phyloP scores from a whole-genome alignment of 495 filamentous ascomycete species.

The Penicillium manginii region DNA sequence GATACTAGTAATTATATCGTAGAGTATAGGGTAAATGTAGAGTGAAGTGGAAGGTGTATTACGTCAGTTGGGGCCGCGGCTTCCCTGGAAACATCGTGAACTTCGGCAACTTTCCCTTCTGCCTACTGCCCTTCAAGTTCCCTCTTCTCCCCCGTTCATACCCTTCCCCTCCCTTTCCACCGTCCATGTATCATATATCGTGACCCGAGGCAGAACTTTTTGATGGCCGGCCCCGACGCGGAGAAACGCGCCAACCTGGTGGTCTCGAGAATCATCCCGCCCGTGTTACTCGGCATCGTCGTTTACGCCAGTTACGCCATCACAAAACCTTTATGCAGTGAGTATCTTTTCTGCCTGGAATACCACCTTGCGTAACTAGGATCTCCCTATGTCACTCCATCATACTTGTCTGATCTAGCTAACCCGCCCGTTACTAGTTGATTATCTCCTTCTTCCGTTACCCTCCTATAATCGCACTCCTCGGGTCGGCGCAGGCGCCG shows the following conservation, averaged over 20 bases:
- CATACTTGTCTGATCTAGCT: conserved; percentile 10
- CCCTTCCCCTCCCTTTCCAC: not conserved
- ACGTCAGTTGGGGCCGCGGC: not conserved
- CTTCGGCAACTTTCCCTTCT: not conserved
- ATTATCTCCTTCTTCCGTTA: conserved; percentile 62
- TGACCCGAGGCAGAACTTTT: conserved; percentile 14
- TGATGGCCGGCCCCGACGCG: conserved; percentile 23
- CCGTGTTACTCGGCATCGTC: conserved; percentile 59
- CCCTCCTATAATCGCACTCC: conserved; percentile 41
- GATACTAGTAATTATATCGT: no score
- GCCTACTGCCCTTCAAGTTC: not conserved
- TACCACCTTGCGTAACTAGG: not conserved
- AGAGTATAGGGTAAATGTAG: no score
- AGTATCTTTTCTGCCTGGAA: conserved; percentile 21
- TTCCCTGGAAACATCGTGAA: not conserved
- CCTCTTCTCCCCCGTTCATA: not conserved
- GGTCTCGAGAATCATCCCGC: conserved; percentile 60
- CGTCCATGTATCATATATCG: conserved; percentile 6
- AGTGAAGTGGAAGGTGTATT: no score
- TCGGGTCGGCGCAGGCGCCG: conserved; percentile 61
- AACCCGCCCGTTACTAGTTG: conserved; percentile 46
- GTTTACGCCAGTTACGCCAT: conserved; percentile 66
- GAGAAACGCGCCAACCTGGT: conserved; percentile 54
- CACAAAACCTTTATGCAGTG: conserved; percentile 61
- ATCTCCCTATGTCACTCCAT: conserved; percentile 5